Base-by-base conservation (phyloP, 306 rosid genomes). In the Castanea mollissima region DNA sequence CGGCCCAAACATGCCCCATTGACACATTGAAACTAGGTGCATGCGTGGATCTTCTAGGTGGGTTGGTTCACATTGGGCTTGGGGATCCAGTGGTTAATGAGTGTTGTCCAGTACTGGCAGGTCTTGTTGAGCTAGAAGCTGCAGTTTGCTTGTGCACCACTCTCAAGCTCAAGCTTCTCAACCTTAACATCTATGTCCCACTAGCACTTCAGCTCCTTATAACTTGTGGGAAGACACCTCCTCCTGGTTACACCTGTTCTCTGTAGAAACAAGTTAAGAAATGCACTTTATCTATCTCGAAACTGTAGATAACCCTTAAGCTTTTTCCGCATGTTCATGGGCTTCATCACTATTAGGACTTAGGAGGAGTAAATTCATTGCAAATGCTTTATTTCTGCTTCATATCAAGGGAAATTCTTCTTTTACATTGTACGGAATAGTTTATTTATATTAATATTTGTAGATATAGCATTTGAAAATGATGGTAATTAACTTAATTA, bases 201-300 rank as follows among this genome's bases (percentile, higher is more conserved):
- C 44, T 96, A 32, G 98, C 98, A 79, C 92, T 96, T 83, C 97
- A 96, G 88, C 97, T 96, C 19, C 97, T 96, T 16, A 75, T 96
- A 19, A 58, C 96, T 64, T 96, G 99, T 84, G 99, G 99, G 3
- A 96, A 96, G 82, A 77, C 85, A 4, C 99, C 99, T 76, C 98
- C 99, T 81, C 89, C 96, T 83, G 99, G 99, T 76, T 96, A 84
- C 92, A 96, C 99, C 19, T 96, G 99, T 90, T 79, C 97, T 72
- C 90, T 95, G 51, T 95, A 88, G 65, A 80, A 82, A 76, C 69
- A 79, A 79, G 87, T 84, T 75, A 82, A 83, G 90, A 81, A 5
- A 16, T 19, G 25, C 46, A 27, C 71, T 20, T 64, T 18, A 49
- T 49, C 14, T 49, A 49, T 12, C 54, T 49, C 54, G 16, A 49